Base-by-base conservation (phyloP, 257 asterid genomes). In the Petunia secreta region DNA sequence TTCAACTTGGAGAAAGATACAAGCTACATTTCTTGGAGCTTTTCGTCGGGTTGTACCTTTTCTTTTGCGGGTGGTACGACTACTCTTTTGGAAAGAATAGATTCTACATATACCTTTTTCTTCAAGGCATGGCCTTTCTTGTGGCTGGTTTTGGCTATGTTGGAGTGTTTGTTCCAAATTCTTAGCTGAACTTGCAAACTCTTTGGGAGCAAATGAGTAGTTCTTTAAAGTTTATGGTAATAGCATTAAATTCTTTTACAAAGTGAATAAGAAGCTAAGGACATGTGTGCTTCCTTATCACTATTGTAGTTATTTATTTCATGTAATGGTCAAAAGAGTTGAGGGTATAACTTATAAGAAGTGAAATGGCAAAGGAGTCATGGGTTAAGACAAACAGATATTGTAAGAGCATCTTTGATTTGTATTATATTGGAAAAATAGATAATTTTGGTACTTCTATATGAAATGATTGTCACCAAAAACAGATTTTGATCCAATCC, bases 41-140 rank as follows among this genome's bases (percentile, higher is more conserved):
- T 38, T 11, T 74, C 1, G 57, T 86, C 0, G 89, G 87, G 65
- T 48, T 74, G 68, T 84, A 76, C 75, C 83, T 84, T 34, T 15
- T 84, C 46, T 10, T 82, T 50, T 86, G 89, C 39, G 87, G 86
- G 14, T 75, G 82, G 46, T 84, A 80, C 46, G 84, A 86, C 34
- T 48, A 80, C 46, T 37, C 66, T 2, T 86, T 68, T 11, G 86
- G 85, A 63, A 84, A 58, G 43, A 66, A 81, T 41, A 77, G 68
- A 6, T 82, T 84, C 87, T 86, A 75, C 59, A 53, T 86, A n/a
- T 86, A 82, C 81, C 80, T 86, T 8, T 80, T 84, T 52, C 84
- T 80, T 8, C 89, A 84, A 53, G 73, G 84, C 5, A 50, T 73
- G 9, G 84, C 86, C 11, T 86, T 86, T 75, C 68, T 80, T 78